Conservation (phyloP, 2,329 filamentous ascomycete species). For the Ceratocystiopsis brevicomis region DNA sequence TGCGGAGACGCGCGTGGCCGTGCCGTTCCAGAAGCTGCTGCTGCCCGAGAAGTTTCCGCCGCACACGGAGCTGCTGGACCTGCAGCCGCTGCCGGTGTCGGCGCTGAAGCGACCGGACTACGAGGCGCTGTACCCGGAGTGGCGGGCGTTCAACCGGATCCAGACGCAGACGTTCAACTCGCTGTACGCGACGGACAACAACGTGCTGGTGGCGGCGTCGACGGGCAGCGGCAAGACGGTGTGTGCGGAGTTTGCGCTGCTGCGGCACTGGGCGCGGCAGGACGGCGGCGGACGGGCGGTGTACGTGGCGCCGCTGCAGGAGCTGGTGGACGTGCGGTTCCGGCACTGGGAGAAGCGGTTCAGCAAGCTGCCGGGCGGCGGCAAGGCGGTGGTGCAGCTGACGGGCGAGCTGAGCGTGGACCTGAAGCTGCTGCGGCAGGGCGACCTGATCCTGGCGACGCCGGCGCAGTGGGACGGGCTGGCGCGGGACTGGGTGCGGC, state of each 20-base stretch:
- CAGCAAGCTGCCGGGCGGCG: constrained; percentile 52
- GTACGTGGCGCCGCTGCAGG: constrained; percentile 88
- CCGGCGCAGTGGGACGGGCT: constrained; percentile 91
- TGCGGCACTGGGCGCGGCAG: constrained; percentile 66
- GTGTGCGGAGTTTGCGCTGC: constrained; percentile 81
- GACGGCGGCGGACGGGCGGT: constrained; percentile 56
- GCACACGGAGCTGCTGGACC: constrained; percentile 76
- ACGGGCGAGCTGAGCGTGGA: constrained; percentile 86
- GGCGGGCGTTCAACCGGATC: constrained; percentile 86
- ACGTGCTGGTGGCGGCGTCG: constrained; percentile 81
- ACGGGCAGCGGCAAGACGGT: constrained; percentile 93
- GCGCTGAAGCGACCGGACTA: constrained; percentile 78
- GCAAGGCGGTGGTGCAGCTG: constrained; percentile 81
- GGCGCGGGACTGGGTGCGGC: constrained; percentile 87
- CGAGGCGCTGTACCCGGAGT: constrained; percentile 60
- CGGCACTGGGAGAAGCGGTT: constrained; percentile 76
- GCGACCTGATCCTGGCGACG: constrained; percentile 81
- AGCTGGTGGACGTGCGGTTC: constrained; percentile 64
- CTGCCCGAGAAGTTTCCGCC: constrained; percentile 90
- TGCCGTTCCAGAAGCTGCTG: constrained; percentile 88
- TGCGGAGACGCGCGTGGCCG: constrained; percentile 77
- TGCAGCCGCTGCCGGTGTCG: constrained; percentile 74
- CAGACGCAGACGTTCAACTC: constrained; percentile 96
- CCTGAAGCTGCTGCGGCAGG: constrained; percentile 68
- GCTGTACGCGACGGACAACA: constrained; percentile 76